These are phyloP conservation scores for Suillus plorans DNA, from an alignment of 768 basidiomycete genomes.

Conservation along the genomic window DNA sequence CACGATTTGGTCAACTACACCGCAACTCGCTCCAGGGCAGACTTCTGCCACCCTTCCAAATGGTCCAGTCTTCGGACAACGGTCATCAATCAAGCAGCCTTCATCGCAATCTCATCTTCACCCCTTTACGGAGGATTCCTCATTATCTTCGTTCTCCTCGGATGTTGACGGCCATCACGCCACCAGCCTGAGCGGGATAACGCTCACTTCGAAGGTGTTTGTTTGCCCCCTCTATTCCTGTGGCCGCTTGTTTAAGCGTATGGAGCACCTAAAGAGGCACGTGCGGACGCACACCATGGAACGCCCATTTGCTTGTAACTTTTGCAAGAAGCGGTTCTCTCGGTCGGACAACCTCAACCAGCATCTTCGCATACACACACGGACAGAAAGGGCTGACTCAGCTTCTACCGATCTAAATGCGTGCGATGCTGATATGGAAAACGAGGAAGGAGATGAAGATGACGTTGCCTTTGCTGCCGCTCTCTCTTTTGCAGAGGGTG, in stretches of 20 bases:
- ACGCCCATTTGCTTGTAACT: slow-evolving; percentile 72
- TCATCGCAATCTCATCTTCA: slow-evolving; percentile 18
- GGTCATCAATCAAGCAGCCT: slow-evolving; percentile 17
- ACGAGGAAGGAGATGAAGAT: slow-evolving; percentile 35
- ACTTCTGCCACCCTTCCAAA: slow-evolving; percentile 20
- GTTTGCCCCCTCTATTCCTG: slow-evolving; percentile 85
- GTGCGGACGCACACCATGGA: slow-evolving; percentile 89
- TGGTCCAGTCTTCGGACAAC: slow-evolving; percentile 22
- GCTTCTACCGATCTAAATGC: slow-evolving; percentile 26
- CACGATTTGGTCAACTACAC: slow-evolving; percentile 7
- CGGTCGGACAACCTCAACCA: slow-evolving; percentile 87
- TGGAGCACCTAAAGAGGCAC: slow-evolving; percentile 89
- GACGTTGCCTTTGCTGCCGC: slow-evolving; percentile 21
- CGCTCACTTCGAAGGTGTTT: slow-evolving; percentile 60
- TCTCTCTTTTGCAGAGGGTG: slow-evolving; percentile 25
- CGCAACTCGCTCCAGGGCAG: slow-evolving; percentile 22
- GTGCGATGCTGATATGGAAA: slow-evolving; percentile 32
- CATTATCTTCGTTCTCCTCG: slow-evolving; percentile 21
- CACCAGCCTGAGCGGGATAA: slow-evolving; percentile 15
- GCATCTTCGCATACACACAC: slow-evolving; percentile 76
- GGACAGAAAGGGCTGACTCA: slow-evolving; percentile 29
- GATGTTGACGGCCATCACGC: slow-evolving; percentile 17
- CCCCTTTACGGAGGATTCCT: slow-evolving; percentile 13
- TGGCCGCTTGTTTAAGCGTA: slow-evolving; percentile 83
- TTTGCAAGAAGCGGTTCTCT: slow-evolving; percentile 82